Conservation (phyloP, 371 early-diverging fungal species). For the Apophysomyces sp. region DNA sequence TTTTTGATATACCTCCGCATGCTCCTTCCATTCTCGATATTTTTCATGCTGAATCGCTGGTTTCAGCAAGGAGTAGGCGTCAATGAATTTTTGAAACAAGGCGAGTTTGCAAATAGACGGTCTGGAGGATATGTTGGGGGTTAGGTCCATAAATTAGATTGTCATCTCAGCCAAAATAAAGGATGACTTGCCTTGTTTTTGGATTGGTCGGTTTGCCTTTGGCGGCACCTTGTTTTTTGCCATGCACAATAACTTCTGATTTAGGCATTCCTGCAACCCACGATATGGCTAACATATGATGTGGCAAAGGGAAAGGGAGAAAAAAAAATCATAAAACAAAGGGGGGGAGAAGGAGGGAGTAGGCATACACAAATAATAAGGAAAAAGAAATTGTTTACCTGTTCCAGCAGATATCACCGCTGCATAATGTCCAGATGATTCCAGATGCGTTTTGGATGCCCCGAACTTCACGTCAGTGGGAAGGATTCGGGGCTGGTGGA, state of each 20-base stretch:
- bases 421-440: slow-evolving; percentile 18
- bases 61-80: not conserved
- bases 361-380: too few relatives aligned
- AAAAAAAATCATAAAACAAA: not conserved
- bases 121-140: slow-evolving; percentile 13
- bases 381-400: slow-evolving; percentile 30
- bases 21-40: slow-evolving; percentile 49
- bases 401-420: slow-evolving; percentile 42
- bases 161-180: not conserved
- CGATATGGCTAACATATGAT: slow-evolving; percentile 36
- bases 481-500: slow-evolving; percentile 27
- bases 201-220: slow-evolving; percentile 46
- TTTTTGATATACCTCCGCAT: slow-evolving; percentile 35
- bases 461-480: slow-evolving; percentile 42
- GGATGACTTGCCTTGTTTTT: slow-evolving; percentile 33
- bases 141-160: not conserved
- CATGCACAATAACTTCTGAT: slow-evolving; percentile 60
- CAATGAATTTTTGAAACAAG: slow-evolving; percentile 25
- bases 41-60: slow-evolving; percentile 1
- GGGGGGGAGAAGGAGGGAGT: not conserved
- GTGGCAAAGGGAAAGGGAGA: not conserved
- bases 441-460: slow-evolving; percentile 43
- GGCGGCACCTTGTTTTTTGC: slow-evolving; percentile 52
- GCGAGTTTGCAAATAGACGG: slow-evolving; percentile 46
- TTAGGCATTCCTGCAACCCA: slow-evolving; percentile 51